A percentile compares a stretch with the other conserved stretches of the same genome.
Evolutionary conservation across 345 rosid genomes (phyloP).

Genomic region (Euphorbia lathyris): DNA sequence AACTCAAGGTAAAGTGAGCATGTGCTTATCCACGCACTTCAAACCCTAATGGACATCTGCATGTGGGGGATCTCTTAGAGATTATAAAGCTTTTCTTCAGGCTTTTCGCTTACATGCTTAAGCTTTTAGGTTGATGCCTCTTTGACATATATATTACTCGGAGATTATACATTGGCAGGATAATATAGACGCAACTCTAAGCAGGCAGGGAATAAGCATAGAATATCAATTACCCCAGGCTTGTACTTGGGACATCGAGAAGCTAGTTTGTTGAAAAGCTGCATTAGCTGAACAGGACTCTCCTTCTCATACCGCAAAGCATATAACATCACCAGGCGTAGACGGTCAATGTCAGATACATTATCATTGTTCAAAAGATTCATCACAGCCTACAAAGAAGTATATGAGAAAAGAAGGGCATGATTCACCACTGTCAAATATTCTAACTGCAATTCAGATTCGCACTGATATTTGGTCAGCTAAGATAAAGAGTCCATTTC

Average conservation of each 20-base stretch:
- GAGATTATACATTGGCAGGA: not conserved
- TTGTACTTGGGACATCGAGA: slow-evolving; percentile 88
- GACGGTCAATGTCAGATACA: slow-evolving; percentile 76
- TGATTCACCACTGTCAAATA: slow-evolving; percentile 8
- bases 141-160: not conserved
- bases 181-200: not conserved
- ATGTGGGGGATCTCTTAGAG: too few species aligned
- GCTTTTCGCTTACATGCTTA: too few species aligned
- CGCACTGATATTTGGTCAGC: not conserved
- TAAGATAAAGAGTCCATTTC: not conserved
- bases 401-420: slow-evolving; percentile 21
- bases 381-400: slow-evolving; percentile 74
- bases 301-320: slow-evolving; percentile 98
- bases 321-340: slow-evolving; percentile 86
- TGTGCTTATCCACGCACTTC: too few species aligned
- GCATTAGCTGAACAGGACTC: slow-evolving; percentile 96
- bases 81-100: too few species aligned
- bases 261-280: slow-evolving; percentile 88
- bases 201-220: slow-evolving; percentile 12
- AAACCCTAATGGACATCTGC: too few species aligned
- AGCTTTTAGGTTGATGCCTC: too few species aligned
- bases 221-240: slow-evolving; percentile 66
- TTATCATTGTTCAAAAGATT: slow-evolving; percentile 81
- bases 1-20: too few species aligned
- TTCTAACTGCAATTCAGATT: not conserved